These are phyloP conservation scores for Cymbidium sinense DNA, from an alignment of 106 monocot genomes.

Conservation along the genomic window DNA sequence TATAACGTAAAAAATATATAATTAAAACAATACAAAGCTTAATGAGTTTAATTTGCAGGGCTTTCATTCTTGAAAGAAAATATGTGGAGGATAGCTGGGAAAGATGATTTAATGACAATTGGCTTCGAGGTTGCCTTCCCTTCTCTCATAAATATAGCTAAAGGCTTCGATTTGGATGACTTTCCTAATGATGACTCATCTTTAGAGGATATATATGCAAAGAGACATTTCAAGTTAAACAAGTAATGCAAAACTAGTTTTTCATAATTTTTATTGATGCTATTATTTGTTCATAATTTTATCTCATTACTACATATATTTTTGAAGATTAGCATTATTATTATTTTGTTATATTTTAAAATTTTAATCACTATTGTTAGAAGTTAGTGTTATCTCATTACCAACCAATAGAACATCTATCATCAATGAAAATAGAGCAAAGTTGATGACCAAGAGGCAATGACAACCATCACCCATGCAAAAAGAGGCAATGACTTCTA, in stretches of 20 bases:
- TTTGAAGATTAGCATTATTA: too few relatives aligned
- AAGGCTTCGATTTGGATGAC: constrained; percentile 35
- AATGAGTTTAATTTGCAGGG: constrained; percentile 22
- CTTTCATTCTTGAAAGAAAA: constrained; percentile 48
- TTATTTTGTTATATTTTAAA: too few relatives aligned
- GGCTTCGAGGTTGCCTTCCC: constrained; percentile 91
- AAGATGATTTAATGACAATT: constrained; percentile 65
- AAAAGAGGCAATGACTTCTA: too few relatives aligned
- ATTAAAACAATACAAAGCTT: not conserved
- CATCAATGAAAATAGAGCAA: too few relatives aligned
- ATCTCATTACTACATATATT: too few relatives aligned
- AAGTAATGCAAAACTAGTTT: constrained; percentile 25
- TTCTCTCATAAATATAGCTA: constrained; percentile 66
- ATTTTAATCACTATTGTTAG: too few relatives aligned
- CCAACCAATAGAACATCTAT: too few relatives aligned
- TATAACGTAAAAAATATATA: not conserved
- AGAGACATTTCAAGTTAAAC: constrained; percentile 63
- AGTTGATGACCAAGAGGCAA: too few relatives aligned
- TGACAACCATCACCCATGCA: too few relatives aligned
- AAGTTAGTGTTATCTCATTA: too few relatives aligned
- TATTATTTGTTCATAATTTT: too few relatives aligned
- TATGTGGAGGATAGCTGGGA: constrained; percentile 63
- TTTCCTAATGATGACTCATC: constrained; percentile 50
- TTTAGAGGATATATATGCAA: constrained; percentile 47
- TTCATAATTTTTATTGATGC: too few relatives aligned